A percentile compares a stretch with the other conserved stretches of the same genome.
Evolutionary conservation across 495 filamentous ascomycete species (phyloP).

Genomic region (Aspergillus affinis): DNA sequence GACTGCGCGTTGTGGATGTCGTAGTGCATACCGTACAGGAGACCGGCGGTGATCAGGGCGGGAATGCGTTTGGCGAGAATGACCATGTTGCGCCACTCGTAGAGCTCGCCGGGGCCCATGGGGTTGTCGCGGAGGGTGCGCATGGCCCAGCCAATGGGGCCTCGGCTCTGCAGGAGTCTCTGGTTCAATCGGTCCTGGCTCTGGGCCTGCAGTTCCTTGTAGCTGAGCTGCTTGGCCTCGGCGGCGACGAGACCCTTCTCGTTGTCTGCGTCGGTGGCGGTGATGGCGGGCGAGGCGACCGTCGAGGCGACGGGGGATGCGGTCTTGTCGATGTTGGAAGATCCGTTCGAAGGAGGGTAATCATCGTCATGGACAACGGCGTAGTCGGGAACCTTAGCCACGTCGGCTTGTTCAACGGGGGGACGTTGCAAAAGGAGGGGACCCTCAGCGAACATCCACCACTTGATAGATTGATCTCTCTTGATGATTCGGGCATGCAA

Average conservation of each 20-base stretch:
- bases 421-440: conserved; percentile 53
- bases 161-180: conserved; percentile 53
- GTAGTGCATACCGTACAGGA: conserved; percentile 68
- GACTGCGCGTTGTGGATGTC: conserved; percentile 70
- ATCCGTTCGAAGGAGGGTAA: conserved; percentile 16
- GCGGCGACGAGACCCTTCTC: conserved; percentile 28
- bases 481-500: conserved; percentile 54
- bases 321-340: not conserved
- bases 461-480: conserved; percentile 52
- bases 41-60: conserved; percentile 52
- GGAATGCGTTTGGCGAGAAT: conserved; percentile 58
- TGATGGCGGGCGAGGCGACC: conserved; percentile 22
- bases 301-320: conserved; percentile 13
- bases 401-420: conserved; percentile 38
- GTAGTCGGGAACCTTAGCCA: conserved; percentile 53
- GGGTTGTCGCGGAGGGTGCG: conserved; percentile 67
- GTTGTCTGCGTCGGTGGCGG: conserved; percentile 36
- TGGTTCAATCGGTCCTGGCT: conserved; percentile 50
- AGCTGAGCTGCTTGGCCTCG: conserved; percentile 47
- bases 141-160: conserved; percentile 72
- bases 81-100: conserved; percentile 65
- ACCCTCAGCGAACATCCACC: conserved; percentile 53
- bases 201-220: conserved; percentile 55
- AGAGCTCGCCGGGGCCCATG: conserved; percentile 63
- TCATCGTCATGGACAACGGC: conserved; percentile 50